Conservation (phyloP, 768 basidiomycete species). For the Tubosaeta brunneosetosa region DNA sequence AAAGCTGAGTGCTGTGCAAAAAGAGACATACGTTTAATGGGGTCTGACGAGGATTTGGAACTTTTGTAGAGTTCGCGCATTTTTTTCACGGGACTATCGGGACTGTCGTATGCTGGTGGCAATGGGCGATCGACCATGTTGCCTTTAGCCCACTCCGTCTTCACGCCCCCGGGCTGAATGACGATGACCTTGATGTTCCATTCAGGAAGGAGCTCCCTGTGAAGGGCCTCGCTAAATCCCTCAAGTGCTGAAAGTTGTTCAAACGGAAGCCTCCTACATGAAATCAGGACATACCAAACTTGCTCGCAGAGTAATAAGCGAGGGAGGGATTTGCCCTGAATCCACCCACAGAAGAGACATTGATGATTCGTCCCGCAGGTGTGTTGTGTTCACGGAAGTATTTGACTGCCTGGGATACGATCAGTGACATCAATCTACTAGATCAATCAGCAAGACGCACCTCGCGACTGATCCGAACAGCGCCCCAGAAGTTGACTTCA, state of each 20-base stretch:
- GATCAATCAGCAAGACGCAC: constrained; percentile 3
- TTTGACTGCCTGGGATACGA: constrained; percentile 25
- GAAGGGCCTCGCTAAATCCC: constrained; percentile 21
- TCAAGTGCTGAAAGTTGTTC: constrained; percentile 21
- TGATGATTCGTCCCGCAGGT: too few species aligned
- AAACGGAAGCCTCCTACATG: too few species aligned
- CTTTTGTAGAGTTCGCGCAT: constrained; percentile 8
- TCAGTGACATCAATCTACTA: not conserved
- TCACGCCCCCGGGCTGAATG: constrained; percentile 20
- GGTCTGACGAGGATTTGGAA: too few species aligned
- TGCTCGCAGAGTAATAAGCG: constrained; percentile 14
- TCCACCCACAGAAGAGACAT: constrained; percentile 2
- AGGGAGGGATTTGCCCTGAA: constrained; percentile 15
- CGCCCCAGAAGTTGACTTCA: constrained; percentile 32
- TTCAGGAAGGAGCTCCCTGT: constrained; percentile 19
- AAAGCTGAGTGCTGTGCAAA: too few species aligned
- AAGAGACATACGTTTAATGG: too few species aligned
- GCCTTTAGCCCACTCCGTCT: constrained; percentile 18
- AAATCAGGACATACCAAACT: too few species aligned
- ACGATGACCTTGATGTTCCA: constrained; percentile 26
- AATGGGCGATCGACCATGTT: constrained; percentile 13
- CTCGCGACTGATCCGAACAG: constrained; percentile 21
- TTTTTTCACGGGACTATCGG: constrained; percentile 13
- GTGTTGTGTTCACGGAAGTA: constrained; percentile 29
- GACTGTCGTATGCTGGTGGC: constrained; percentile 12